These are phyloP conservation scores for Halteria grandinella DNA, from an alignment of 73 alveolate species.

Conservation along the genomic window DNA sequence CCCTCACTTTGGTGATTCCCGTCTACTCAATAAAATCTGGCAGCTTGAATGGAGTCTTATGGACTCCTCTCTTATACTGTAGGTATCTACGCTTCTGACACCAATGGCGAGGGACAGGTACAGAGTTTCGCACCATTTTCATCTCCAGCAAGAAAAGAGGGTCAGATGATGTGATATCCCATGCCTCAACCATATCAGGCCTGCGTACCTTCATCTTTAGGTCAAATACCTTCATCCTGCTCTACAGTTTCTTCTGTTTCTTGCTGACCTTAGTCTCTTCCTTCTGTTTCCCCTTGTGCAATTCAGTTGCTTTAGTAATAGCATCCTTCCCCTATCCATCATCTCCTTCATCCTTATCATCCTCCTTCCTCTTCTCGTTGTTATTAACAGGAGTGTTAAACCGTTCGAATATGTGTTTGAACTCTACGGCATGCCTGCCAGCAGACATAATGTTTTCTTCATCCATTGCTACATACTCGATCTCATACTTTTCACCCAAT, in stretches of 20 bases:
- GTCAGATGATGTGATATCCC: constrained; percentile 97
- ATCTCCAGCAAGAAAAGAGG: constrained; percentile 92
- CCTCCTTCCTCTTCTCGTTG: constrained; percentile 13
- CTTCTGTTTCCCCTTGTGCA: constrained; percentile 33
- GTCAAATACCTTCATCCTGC: constrained; percentile 60
- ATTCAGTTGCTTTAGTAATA: constrained; percentile 4
- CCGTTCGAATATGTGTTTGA: constrained; percentile 51
- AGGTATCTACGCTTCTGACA: constrained; percentile 95
- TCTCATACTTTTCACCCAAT: too few species aligned
- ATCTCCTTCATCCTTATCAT: constrained; percentile 25
- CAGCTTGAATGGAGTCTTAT: constrained; percentile 89
- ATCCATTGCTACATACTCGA: constrained; percentile 39
- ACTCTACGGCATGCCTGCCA: constrained; percentile 54
- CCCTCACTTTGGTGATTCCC: constrained; percentile 96
- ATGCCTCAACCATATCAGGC: constrained; percentile 98
- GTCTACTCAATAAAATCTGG: constrained; percentile 98
- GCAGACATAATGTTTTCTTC: constrained; percentile 7
- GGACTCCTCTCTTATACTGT: constrained; percentile 94
- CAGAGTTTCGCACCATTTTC: constrained; percentile 94
- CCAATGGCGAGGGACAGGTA: constrained; percentile 99
- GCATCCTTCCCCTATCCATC: constrained; percentile 24
- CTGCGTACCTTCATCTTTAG: constrained; percentile 88
- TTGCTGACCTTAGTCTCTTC: constrained; percentile 51
- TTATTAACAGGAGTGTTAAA: constrained; percentile 35
- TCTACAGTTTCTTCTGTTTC: constrained; percentile 54